These are phyloP conservation scores for Senna siamea DNA, from an alignment of 306 rosid genomes.

Conservation along the genomic window DNA sequence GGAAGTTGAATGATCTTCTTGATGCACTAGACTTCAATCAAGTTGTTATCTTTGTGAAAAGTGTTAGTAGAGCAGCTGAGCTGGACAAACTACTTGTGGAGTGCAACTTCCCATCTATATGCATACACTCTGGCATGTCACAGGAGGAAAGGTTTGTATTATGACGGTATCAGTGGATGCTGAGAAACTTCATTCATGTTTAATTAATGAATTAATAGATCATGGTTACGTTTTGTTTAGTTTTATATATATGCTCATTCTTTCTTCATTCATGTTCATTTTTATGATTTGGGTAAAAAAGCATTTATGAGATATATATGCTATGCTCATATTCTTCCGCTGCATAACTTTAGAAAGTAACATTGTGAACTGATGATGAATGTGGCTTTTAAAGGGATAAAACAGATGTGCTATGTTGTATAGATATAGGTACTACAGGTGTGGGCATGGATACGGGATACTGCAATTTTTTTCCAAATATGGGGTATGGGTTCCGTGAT, in stretches of 20 bases:
- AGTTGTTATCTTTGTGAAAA: conserved; percentile 95
- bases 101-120: conserved; percentile 97
- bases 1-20: conserved; percentile 96
- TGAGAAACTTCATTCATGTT: background rate
- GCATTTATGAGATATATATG: too few relatives aligned
- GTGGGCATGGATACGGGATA: too few relatives aligned
- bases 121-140: conserved; percentile 98
- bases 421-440: too few relatives aligned
- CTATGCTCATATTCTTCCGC: too few relatives aligned
- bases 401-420: too few relatives aligned
- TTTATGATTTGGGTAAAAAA: too few relatives aligned
- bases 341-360: too few relatives aligned
- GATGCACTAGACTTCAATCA: conserved; percentile 98
- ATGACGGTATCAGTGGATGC: background rate
- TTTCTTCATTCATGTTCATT: too few relatives aligned
- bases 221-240: background rate
- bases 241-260: background rate
- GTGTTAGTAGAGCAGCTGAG: conserved; percentile 98
- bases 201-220: background rate
- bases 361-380: too few relatives aligned
- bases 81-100: conserved; percentile 92
- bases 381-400: too few relatives aligned
- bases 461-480: too few relatives aligned
- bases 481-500: too few relatives aligned
- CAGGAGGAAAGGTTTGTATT: conserved; percentile 91